phyloP scores from a whole-genome alignment of 441 rosid species.

The Rhodomyrtus psidioides region DNA sequence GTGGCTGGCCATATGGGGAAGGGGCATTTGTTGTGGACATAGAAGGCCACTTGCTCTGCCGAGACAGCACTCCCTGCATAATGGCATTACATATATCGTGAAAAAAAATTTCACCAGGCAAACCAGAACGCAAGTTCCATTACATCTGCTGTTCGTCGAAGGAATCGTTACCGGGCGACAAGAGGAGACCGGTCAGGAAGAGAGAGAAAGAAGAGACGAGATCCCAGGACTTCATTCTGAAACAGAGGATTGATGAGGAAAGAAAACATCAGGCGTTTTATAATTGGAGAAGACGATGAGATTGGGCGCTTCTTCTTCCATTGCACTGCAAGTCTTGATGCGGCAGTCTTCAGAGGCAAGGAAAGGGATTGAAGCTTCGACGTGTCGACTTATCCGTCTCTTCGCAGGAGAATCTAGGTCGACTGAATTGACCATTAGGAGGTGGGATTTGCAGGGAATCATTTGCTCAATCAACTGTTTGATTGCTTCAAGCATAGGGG shows the following conservation, averaged over 20 bases:
- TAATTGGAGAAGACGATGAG: neutral
- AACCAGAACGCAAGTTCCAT: neutral
- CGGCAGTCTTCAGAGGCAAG: conserved; percentile 15
- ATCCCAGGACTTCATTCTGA: conserved; percentile 18
- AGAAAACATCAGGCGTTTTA: conserved; percentile 1
- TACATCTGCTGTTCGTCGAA: too few species aligned
- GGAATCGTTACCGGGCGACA: conserved; percentile 16
- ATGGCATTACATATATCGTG: neutral
- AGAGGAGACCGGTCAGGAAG: conserved; percentile 4
- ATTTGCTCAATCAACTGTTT: neutral
- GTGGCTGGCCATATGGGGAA: conserved; percentile 85
- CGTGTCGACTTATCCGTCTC: neutral
- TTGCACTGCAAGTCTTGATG: conserved; percentile 31
- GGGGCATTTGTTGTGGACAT: conserved; percentile 68
- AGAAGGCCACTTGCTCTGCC: conserved; percentile 40
- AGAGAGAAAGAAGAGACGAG: neutral
- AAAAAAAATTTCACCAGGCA: neutral
- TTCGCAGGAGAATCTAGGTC: neutral
- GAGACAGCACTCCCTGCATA: conserved; percentile 26
- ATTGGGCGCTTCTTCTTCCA: conserved; percentile 13
- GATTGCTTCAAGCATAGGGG: neutral
- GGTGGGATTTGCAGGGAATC: neutral
- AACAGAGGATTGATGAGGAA: neutral
- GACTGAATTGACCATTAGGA: neutral
- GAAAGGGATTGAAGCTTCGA: neutral